These are phyloP conservation scores for Sporothrix pallida DNA, from an alignment of 2,329 filamentous ascomycete genomes.

Conservation along the genomic window DNA sequence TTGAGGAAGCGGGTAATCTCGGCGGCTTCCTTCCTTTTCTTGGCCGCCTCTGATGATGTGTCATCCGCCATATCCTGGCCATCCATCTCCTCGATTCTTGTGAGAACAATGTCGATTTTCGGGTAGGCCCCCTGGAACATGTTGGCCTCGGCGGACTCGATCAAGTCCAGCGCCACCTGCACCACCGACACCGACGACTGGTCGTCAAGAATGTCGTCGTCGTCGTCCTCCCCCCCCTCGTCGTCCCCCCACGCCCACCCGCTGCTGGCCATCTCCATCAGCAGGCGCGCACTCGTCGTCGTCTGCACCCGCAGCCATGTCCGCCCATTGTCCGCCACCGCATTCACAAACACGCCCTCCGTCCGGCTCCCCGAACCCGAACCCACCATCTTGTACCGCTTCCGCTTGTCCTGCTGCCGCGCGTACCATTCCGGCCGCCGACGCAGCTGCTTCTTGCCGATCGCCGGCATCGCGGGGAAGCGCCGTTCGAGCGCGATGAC, in stretches of 20 bases:
- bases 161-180: conserved; percentile 40
- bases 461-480: conserved; percentile 34
- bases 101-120: conserved; percentile 42
- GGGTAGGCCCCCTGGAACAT: conserved; percentile 40
- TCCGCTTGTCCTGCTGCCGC: background rate
- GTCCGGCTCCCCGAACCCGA: conserved; percentile 18
- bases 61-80: conserved; percentile 36
- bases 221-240: conserved; percentile 33
- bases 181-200: conserved; percentile 39
- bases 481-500: conserved; percentile 43
- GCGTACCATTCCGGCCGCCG: background rate
- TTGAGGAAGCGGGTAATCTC: conserved; percentile 43
- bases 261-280: conserved; percentile 44
- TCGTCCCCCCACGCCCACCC: conserved; percentile 42
- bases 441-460: background rate
- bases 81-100: conserved; percentile 40
- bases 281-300: conserved; percentile 42
- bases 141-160: conserved; percentile 43
- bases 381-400: background rate
- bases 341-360: conserved; percentile 42
- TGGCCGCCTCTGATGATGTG: conserved; percentile 34
- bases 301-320: conserved; percentile 47
- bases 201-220: conserved; percentile 38
- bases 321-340: conserved; percentile 45
- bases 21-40: background rate